Conservation (phyloP, 176 grass and related monocot species). For the Avena insularis region DNA sequence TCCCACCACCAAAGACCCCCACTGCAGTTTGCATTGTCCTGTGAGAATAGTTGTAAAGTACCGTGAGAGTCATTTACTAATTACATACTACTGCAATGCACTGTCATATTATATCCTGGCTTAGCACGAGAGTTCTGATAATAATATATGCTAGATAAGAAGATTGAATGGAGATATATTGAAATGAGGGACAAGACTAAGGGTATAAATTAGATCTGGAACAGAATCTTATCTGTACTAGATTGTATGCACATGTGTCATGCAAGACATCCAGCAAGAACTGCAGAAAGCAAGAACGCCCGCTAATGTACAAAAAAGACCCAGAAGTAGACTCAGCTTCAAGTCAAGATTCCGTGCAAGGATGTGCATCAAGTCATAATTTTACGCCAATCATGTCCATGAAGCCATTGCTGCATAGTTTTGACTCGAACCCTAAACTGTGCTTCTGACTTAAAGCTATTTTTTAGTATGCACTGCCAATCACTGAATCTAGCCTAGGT, state of each 20-base stretch:
- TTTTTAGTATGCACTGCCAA: conserved; percentile 16
- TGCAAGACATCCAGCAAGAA: background rate
- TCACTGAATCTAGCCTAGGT: background rate
- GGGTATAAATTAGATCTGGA: background rate
- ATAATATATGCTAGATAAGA: conserved; percentile 5
- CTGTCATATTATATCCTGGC: background rate
- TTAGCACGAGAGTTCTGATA: background rate
- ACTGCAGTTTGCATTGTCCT: conserved; percentile 96
- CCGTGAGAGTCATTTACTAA: background rate
- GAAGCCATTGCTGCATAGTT: background rate
- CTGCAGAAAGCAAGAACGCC: background rate
- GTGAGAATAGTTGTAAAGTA: conserved; percentile 12
- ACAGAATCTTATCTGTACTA: background rate
- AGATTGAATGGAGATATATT: background rate
- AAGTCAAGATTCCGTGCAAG: background rate
- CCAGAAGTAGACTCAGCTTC: background rate
- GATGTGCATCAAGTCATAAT: background rate
- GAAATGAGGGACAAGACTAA: background rate
- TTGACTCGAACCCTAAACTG: background rate
- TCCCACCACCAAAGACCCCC: conserved; percentile 88
- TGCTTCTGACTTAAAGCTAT: conserved; percentile 17
- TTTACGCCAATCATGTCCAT: background rate
- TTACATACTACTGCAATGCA: conserved; percentile 11
- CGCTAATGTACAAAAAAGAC: background rate
- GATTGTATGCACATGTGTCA: background rate